These are phyloP conservation scores for Wickerhamiella shivajii DNA, from an alignment of 805 yeast genomes.

Conservation along the genomic window DNA sequence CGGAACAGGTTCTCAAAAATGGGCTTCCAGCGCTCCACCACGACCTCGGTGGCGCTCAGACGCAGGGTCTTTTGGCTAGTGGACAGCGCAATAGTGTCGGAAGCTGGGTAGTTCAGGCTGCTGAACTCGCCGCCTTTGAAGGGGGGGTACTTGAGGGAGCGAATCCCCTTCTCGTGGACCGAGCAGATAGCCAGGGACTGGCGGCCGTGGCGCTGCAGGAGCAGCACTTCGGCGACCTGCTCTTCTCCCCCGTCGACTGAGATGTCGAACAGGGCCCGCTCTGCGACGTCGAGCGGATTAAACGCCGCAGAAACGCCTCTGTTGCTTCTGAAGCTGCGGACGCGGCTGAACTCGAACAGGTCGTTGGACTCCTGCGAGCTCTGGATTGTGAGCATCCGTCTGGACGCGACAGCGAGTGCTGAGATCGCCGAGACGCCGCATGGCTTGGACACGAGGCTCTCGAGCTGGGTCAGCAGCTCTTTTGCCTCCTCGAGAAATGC, in stretches of 20 bases:
- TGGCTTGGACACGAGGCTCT: constrained; percentile 6
- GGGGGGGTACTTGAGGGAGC: constrained; percentile 10
- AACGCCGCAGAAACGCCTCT: constrained; percentile 11
- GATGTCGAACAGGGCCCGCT: constrained; percentile 9
- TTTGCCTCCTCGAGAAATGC: constrained; percentile 8
- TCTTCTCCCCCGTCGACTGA: constrained; percentile 4
- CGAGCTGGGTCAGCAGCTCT: constrained; percentile 9
- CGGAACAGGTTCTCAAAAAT: constrained; percentile 1
- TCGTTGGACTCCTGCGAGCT: constrained; percentile 5
- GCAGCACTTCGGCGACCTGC: constrained; percentile 7
- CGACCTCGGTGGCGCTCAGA: constrained; percentile 5
- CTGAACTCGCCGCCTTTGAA: constrained; percentile 8
- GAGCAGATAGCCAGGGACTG: constrained; percentile 9
- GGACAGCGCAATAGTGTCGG: not conserved
- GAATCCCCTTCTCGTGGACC: constrained; percentile 6
- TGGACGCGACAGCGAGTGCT: constrained; percentile 4
- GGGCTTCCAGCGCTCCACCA: constrained; percentile 5
- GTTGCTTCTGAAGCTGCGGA: constrained; percentile 8
- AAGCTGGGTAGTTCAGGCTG: not conserved
- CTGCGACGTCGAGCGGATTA: constrained; percentile 10
- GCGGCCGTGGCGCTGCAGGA: constrained; percentile 6
- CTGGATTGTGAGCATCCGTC: constrained; percentile 9
- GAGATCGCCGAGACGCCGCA: constrained; percentile 9
- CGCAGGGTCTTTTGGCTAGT: not conserved
- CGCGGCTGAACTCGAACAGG: constrained; percentile 10